Conservation (phyloP, 1,284 basidiomycete species). For the Cutaneotrichosporon daszewskae region DNA sequence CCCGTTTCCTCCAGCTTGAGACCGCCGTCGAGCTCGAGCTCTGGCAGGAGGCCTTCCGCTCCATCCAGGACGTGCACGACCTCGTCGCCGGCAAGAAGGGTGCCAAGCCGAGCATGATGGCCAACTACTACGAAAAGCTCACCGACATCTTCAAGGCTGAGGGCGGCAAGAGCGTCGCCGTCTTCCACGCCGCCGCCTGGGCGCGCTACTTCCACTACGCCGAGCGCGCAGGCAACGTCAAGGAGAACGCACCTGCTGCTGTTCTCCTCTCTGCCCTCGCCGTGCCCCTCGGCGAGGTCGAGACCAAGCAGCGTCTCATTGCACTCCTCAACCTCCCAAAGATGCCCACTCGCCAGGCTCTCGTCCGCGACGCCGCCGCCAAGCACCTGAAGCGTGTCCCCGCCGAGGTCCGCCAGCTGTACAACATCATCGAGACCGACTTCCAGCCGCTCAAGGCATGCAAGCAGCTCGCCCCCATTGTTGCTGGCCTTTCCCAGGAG, state of each 20-base stretch:
- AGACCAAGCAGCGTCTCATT: constrained; percentile 71
- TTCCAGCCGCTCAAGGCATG: constrained; percentile 93
- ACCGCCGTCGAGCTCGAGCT: constrained; percentile 98
- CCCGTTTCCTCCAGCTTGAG: constrained; percentile 94
- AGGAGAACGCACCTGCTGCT: constrained; percentile 77
- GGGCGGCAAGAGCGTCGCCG: constrained; percentile 62
- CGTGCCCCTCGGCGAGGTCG: constrained; percentile 74
- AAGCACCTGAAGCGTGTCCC: constrained; percentile 78
- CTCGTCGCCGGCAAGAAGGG: constrained; percentile 77
- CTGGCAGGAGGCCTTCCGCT: constrained; percentile 99
- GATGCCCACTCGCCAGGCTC: constrained; percentile 77
- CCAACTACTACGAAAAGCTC: constrained; percentile 97
- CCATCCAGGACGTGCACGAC: constrained; percentile 97
- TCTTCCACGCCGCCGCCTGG: constrained; percentile 98
- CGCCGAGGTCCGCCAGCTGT: constrained; percentile 72
- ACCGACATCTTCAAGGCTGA: constrained; percentile 76
- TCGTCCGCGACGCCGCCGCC: constrained; percentile 80
- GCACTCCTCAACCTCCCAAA: constrained; percentile 78
- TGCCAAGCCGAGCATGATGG: constrained; percentile 93
- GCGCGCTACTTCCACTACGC: constrained; percentile 63
- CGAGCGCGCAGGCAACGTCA: constrained; percentile 60
- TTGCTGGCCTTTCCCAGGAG: constrained; percentile 58
- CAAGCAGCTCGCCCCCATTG: constrained; percentile 72
- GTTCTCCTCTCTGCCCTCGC: constrained; percentile 90
- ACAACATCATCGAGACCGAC: constrained; percentile 85